Base-by-base conservation (phyloP, 306 rosid genomes). In the Macrotyloma uniflorum region DNA sequence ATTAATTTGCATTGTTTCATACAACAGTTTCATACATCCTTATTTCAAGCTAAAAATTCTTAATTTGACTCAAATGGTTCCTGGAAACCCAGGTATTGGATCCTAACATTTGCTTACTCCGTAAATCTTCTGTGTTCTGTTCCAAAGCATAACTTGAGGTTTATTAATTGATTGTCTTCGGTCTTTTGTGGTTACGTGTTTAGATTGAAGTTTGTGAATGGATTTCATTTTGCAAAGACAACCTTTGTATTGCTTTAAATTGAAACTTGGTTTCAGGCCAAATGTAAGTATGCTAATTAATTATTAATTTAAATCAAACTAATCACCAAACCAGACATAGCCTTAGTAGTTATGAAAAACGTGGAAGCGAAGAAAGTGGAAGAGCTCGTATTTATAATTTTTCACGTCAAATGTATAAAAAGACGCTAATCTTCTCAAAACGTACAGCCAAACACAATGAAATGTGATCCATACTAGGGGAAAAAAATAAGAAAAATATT, bases 1-100 rank as follows among this genome's bases (percentile, higher is more conserved):
- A 43, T 78, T 67, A 59, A 74, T 66, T 26, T 40, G 51, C 70
- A 36, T 33, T 23, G 66, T 78, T 40, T 47, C 46, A 16, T 51
- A 20, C n/a, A 18, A 36, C 26, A 40, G 19, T 68, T 72, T 24
- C 38, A 35, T 20, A 30, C 42, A n/a, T 3, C 13, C 45, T 50
- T 50, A 10, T 28, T 32, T 49, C n/a, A 33, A 58, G 10, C 19
- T 26, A 5, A 58, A n/a, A 14, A 5, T 22, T 58, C n/a, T 59
- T 8, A 59, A 13, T 24, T 7, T n/a, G 6, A 63, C 69, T 62
- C 14, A 6, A 62, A 28, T 10, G 30, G 23, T 64, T 36, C 19
- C 20, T 13, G 14, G 32, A 51, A 33, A 18, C 57, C 19, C 1
- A 7, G 5, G 24, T 43, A 16, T 42, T 43, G 33, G 57, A 46